Base-by-base conservation (phyloP, 805 yeast species). In the Priceomyces carsonii region DNA sequence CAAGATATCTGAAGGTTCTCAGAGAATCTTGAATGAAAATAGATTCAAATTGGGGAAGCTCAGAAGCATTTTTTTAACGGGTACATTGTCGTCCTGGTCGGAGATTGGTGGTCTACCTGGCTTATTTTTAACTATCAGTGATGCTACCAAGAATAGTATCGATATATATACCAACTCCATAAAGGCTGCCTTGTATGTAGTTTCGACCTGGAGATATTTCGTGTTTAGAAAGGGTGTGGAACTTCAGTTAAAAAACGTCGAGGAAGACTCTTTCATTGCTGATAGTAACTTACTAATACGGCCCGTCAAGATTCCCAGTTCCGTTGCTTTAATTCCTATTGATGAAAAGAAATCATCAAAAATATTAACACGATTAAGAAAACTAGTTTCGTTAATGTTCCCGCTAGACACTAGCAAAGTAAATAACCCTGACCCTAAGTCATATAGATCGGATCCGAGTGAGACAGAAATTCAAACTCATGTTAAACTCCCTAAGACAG, bases 101-200 rank as follows among this genome's bases (percentile, higher is more conserved):
- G 71, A 82, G n/a, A 63, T 88, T 2, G 87, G 95, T n/a, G 99
- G 99, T 0, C 59, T 91, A 5, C 97, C 98, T 0, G 99, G 99
- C 0, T 63, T 87, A 49, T 76, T 91, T 32, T 63, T 91, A 33
- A 87, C 97, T 0, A 69, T 85, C 9, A 80, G 86, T 38, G 96
- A 88, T 47, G 85, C 87, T 47, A 89, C 88, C 2, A 69, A 73
- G 42, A 72, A 74, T 31, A 68, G 68, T 5, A 54, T 85, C 24
- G 71, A 70, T n/a, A 61, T 87, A 0, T 72, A 61, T 47, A 75
- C 79, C 32, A 67, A 73, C 37, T 58, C 58, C 19, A 40, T 56
- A 32, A 47, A 45, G 24, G 38, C 64, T 10, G 41, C 63, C 14
- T 43, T 56, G 7, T 82, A 78, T 53, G 67, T 85, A 29, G 74